phyloP scores from a whole-genome alignment of 305 asterid genomes.

The Fraxinus baroniana region DNA sequence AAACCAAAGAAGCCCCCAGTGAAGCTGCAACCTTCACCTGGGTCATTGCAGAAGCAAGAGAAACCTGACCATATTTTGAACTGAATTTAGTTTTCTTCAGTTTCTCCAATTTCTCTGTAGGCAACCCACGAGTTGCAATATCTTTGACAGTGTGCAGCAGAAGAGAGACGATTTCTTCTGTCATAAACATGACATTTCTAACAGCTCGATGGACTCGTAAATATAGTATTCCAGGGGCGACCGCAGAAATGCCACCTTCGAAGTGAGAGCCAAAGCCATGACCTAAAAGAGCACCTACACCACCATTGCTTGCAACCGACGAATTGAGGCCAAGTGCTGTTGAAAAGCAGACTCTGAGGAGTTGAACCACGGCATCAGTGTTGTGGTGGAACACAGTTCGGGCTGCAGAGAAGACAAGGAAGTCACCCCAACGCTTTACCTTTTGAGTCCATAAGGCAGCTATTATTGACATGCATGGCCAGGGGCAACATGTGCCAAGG shows the following conservation, averaged over 20 bases:
- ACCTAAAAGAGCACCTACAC: conserved; percentile 91
- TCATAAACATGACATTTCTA: conserved; percentile 65
- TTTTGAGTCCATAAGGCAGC: conserved; percentile 89
- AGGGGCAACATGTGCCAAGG: conserved; percentile 86
- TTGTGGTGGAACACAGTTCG: conserved; percentile 87
- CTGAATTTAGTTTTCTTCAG: conserved; percentile 55
- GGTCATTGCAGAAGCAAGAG: conserved; percentile 71
- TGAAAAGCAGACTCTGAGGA: conserved; percentile 78
- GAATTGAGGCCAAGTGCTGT: conserved; percentile 68
- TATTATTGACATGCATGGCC: conserved; percentile 95
- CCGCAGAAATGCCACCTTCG: conserved; percentile 68
- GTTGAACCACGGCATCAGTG: conserved; percentile 84
- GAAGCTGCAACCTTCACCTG: conserved; percentile 84
- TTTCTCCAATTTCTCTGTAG: conserved; percentile 56
- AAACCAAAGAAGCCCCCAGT: conserved; percentile 79
- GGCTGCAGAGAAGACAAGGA: conserved; percentile 76
- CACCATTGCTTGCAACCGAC: conserved; percentile 57
- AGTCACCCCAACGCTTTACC: conserved; percentile 94
- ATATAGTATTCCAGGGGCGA: conserved; percentile 94
- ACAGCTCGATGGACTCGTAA: conserved; percentile 82
- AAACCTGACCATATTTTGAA: conserved; percentile 75
- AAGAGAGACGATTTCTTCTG: conserved; percentile 76
- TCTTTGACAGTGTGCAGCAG: conserved; percentile 76
- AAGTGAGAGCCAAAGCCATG: conserved; percentile 91
- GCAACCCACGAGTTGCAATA: conserved; percentile 58